Conservation (phyloP, 495 filamentous ascomycete genomes). For the Staphylotrichum tortipilum region DNA sequence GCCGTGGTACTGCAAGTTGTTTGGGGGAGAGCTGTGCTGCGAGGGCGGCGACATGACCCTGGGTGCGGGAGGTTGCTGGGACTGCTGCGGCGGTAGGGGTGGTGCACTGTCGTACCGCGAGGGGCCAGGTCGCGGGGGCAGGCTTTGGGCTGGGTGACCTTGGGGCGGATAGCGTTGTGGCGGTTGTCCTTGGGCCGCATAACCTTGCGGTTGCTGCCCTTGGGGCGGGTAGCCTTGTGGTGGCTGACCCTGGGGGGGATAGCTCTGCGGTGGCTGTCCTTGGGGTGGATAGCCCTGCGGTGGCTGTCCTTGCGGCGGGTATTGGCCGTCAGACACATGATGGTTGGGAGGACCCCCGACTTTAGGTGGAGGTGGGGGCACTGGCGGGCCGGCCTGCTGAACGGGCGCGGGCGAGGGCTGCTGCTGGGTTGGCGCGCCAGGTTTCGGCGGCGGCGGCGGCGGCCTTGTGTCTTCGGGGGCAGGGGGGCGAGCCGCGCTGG, state of each 20-base stretch:
- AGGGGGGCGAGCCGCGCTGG: conserved; percentile 5
- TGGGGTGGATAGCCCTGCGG: too few species aligned
- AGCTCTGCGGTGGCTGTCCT: too few species aligned
- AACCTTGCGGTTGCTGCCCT: too few species aligned
- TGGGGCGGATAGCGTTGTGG: too few species aligned
- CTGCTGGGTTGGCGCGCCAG: conserved; percentile 21
- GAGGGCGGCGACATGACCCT: too few species aligned
- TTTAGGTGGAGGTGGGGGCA: conserved; percentile 32
- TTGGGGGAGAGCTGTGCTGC: conserved; percentile 29
- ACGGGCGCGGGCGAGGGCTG: conserved; percentile 7
- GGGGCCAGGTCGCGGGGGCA: conserved; percentile 15
- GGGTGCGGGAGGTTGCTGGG: conserved; percentile 18
- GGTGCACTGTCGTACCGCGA: conserved; percentile 39
- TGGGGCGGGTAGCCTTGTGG: too few species aligned
- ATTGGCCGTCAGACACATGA: conserved; percentile 12
- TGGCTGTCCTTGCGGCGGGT: conserved; percentile 20
- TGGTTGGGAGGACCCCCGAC: conserved; percentile 22
- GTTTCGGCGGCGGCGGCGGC: conserved; percentile 39
- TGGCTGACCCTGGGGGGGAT: too few species aligned
- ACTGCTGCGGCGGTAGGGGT: conserved; percentile 30
- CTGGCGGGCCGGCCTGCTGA: conserved; percentile 18
- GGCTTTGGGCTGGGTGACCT: too few species aligned
- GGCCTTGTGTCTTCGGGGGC: conserved; percentile 18
- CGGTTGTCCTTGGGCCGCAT: too few species aligned
- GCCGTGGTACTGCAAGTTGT: too few species aligned